Base-by-base conservation (phyloP, 768 basidiomycete species). In the Amanita muscaria region DNA sequence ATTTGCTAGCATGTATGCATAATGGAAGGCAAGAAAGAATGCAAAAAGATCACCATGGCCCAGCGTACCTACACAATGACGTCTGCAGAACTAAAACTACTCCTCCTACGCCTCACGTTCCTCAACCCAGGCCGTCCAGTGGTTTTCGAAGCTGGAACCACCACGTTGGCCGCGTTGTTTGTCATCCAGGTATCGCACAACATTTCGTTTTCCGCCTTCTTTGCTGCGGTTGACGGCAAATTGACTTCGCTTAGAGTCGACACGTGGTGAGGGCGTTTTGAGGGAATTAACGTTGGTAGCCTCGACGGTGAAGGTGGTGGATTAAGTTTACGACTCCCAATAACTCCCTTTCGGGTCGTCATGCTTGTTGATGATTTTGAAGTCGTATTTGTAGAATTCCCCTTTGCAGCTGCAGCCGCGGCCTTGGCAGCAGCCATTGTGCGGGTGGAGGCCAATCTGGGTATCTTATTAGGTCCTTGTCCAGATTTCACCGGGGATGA, bases 41-140 rank as follows among this genome's bases (percentile, higher is more conserved):
- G 32, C 24, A 27, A 45, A 44, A 15, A 36, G 30, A 46, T 14
- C 8, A 15, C n/a, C n/a, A 40, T 16, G 12, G 23, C 19, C 19
- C 34, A 42, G 9, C 16, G 19, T 14, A 27, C 19, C 63, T 67
- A 90, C 55, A 84, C 87, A 49, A 89, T 77, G 16, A 90, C 81
- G 59, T 91, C 88, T 3, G 84, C 88, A 45, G 81, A 72, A 58
- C 89, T 90, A 62, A 91, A 91, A 55, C 89, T 91, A 57, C 88
- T 90, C 48, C 88, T 70, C 56, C 88, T 68, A 49, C 86, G 74
- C 51, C 87, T 72, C 40, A 88, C 76, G 33, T 69, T 82, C 42
- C 88, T 72, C 49, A 88, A 64, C 1, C 80, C 79, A 6, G 88
- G 88, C 30, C 87, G 77, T 50, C 44, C 44, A 11, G 76, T 80